These are phyloP conservation scores for Alternaria tenuissima DNA, from an alignment of 2,329 filamentous ascomycete genomes.

Conservation along the genomic window DNA sequence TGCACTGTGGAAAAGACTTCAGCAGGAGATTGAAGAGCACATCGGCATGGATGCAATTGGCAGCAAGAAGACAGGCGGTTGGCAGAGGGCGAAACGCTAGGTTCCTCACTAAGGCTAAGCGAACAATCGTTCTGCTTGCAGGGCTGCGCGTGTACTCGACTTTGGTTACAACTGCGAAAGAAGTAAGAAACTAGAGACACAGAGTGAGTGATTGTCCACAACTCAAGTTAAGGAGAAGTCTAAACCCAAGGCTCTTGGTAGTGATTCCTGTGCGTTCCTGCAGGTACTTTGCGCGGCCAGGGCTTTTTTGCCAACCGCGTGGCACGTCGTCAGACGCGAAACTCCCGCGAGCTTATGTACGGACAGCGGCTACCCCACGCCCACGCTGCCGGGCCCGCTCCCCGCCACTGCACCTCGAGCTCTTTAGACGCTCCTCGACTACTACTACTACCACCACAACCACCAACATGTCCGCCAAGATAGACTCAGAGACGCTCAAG, in stretches of 20 bases:
- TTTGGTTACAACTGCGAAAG: not conserved
- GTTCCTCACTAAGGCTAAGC: not conserved
- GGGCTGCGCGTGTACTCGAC: not conserved
- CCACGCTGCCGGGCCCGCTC: not conserved
- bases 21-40: too few relatives aligned
- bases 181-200: not conserved
- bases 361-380: conserved; percentile 1
- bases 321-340: not conserved
- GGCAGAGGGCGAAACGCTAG: not conserved
- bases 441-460: not conserved
- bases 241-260: not conserved
- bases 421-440: not conserved
- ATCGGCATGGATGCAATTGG: not conserved
- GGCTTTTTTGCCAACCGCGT: not conserved
- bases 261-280: not conserved
- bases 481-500: conserved; percentile 57
- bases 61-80: not conserved
- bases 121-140: not conserved
- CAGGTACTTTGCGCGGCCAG: not conserved
- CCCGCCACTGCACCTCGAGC: conserved; percentile 1
- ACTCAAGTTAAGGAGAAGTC: not conserved
- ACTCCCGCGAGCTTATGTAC: not conserved
- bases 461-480: conserved; percentile 39
- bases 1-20: too few relatives aligned
- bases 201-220: not conserved